Percentiles rank a stretch among this genome's conserved stretches.
Evolutionary conservation across 768 basidiomycete species (phyloP).

Genomic region (Suillus cothurnatus): DNA sequence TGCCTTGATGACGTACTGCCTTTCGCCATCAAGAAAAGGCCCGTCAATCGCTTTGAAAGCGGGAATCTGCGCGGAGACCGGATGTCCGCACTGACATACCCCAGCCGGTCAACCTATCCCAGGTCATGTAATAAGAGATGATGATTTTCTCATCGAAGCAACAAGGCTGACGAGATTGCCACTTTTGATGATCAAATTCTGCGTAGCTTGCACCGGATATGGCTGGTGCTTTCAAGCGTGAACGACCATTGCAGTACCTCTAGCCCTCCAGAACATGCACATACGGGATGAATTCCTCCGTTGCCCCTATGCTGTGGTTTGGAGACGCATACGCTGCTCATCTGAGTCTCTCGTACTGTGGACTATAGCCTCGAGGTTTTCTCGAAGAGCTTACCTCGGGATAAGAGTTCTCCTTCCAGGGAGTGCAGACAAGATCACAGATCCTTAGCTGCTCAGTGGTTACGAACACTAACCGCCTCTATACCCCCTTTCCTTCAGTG

Average conservation of each 20-base stretch:
- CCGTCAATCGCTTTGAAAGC: slow-evolving; percentile 66
- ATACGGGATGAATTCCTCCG: no score
- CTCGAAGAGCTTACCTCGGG: no score
- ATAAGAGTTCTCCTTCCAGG: no score
- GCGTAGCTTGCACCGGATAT: slow-evolving; percentile 46
- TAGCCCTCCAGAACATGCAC: no score
- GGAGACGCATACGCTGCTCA: no score
- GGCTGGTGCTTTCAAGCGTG: slow-evolving; percentile 54
- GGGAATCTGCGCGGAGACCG: slow-evolving; percentile 62
- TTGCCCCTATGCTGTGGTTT: no score
- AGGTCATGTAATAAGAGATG: slow-evolving; percentile 26
- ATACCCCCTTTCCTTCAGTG: no score
- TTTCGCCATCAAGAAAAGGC: slow-evolving; percentile 56
- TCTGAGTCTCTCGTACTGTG: no score
- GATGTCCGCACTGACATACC: slow-evolving; percentile 66
- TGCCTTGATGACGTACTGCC: slow-evolving; percentile 69
- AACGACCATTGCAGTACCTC: slow-evolving; percentile 49
- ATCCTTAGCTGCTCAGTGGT: no score
- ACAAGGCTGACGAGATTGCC: slow-evolving; percentile 54
- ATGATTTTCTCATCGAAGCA: slow-evolving; percentile 56
- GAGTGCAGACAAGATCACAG: no score
- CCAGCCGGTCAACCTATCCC: slow-evolving; percentile 1
- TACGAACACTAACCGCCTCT: no score
- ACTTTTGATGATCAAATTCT: slow-evolving; percentile 37
- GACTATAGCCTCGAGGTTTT: no score